Base-by-base conservation (phyloP, 495 filamentous ascomycete species). In the Pyronema domesticum region DNA sequence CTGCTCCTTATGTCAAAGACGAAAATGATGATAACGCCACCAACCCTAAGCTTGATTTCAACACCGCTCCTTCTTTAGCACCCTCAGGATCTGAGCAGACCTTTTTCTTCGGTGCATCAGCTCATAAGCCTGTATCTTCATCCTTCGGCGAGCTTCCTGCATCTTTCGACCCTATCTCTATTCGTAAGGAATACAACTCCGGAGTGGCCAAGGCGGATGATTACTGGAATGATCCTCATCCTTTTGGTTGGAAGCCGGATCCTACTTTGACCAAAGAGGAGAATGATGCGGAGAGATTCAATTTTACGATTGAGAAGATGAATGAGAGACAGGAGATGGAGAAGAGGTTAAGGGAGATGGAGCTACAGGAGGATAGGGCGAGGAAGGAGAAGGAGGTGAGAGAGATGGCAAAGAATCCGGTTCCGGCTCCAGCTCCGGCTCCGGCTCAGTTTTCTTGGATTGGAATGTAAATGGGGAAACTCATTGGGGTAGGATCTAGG, bases 211-310 rank as follows among this genome's bases (percentile, higher is more conserved):
- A 53, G 3, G 50, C 37, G 17, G 18, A 37, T 9, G 14, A 9
- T 4, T 53, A 3, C 37, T 53, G 50, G 50, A 37, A 53, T 13
- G 50, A 53, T 18, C 37, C 23, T 18, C 10, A 43, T 14, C 50
- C 50, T 13, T 33, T n/a, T 23, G 50, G 50, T 8, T 53, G 50
- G 50, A 40, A 53, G 5, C 50, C 50, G 7, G 50, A 53, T 43
- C 35, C 35, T 1, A 19, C 8, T 19, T 18, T 53, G 13, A 53
- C 50, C 17, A 19, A 15, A 8, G 50, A 53, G 13, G 50, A 53
- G 50, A 53, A 53, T 43, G 37, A 53, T n/a, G 35, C 36, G 7
- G 36, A 40, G 7, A 35, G 50, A 33, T 15, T 40, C 14, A 53
- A 53, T n/a, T 53, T 40, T 33, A 40, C 7, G 6, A 42, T 53